Evolutionary conservation across 805 yeast species (phyloP).

Genomic region (Yamadazyma insecticola): DNA sequence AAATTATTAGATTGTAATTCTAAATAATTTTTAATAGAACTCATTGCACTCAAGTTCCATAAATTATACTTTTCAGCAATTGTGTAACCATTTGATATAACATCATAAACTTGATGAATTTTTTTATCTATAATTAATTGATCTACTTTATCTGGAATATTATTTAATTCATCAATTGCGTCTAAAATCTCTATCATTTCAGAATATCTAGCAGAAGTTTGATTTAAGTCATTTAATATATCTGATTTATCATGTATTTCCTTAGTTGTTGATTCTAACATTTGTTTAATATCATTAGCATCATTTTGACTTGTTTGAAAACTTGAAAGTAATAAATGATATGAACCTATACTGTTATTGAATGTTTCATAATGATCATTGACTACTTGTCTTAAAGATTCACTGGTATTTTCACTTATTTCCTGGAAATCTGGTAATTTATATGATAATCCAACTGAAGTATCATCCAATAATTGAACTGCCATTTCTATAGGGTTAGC

Average conservation of each 20-base stretch:
- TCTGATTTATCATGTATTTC: slow-evolving; percentile 54
- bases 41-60: slow-evolving; percentile 55
- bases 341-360: slow-evolving; percentile 81
- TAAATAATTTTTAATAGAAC: slow-evolving; percentile 46
- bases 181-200: slow-evolving; percentile 70
- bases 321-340: slow-evolving; percentile 61
- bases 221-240: slow-evolving; percentile 59
- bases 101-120: slow-evolving; percentile 59
- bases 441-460: slow-evolving; percentile 88
- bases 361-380: slow-evolving; percentile 80
- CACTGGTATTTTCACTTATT: slow-evolving; percentile 52
- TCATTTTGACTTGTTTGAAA: slow-evolving; percentile 63
- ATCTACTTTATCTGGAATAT: slow-evolving; percentile 62
- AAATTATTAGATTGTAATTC: slow-evolving; percentile 55
- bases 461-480: slow-evolving; percentile 72
- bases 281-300: slow-evolving; percentile 43
- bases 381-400: slow-evolving; percentile 63
- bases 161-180: slow-evolving; percentile 56
- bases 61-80: slow-evolving; percentile 48
- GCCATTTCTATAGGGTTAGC: slow-evolving; percentile 85
- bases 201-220: slow-evolving; percentile 54
- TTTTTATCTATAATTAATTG: slow-evolving; percentile 62
- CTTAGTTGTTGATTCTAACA: slow-evolving; percentile 44
- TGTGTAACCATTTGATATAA: slow-evolving; percentile 41
- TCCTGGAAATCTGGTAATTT: slow-evolving; percentile 61